Percentiles rank a stretch among this genome's conserved stretches.
These are phyloP conservation scores for Podochytrium sp. DNA, from an alignment of 192 early-diverging fungal species.

Conservation along the genomic window DNA sequence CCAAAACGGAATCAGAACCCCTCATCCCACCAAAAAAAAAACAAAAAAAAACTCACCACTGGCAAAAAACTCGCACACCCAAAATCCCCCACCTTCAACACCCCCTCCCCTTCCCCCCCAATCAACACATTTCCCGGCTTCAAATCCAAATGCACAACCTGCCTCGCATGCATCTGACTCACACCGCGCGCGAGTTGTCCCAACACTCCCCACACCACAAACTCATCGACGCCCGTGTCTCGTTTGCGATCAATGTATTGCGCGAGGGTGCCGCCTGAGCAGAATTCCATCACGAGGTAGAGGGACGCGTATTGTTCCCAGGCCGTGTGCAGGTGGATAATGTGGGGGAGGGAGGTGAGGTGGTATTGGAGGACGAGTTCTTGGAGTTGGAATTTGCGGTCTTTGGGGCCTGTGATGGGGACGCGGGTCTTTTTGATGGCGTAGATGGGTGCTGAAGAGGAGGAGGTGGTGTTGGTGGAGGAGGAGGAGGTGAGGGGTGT, in stretches of 20 bases:
- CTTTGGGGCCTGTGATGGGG: slow-evolving; percentile 70
- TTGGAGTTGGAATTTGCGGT: slow-evolving; percentile 69
- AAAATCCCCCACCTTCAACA: slow-evolving; percentile 90
- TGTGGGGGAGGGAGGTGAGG: slow-evolving; percentile 52
- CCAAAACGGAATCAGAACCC: slow-evolving; percentile 29
- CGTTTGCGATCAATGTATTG: slow-evolving; percentile 38
- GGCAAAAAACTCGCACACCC: slow-evolving; percentile 74
- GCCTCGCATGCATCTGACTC: slow-evolving; percentile 68
- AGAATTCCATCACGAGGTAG: slow-evolving; percentile 89
- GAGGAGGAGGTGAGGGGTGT: neutral
- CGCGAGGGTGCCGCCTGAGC: slow-evolving; percentile 69
- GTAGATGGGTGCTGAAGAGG: slow-evolving; percentile 45
- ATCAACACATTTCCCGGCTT: slow-evolving; percentile 91
- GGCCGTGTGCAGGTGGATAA: slow-evolving; percentile 75
- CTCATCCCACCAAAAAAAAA: slow-evolving; percentile 29
- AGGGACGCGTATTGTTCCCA: slow-evolving; percentile 93
- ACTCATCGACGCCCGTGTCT: slow-evolving; percentile 53
- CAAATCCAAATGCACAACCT: slow-evolving; percentile 85
- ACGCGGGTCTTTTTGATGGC: slow-evolving; percentile 82
- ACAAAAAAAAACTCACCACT: slow-evolving; percentile 45
- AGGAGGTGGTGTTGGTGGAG: neutral
- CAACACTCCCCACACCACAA: slow-evolving; percentile 75
- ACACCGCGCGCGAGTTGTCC: slow-evolving; percentile 67
- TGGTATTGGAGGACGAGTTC: slow-evolving; percentile 84
- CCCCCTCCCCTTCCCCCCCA: slow-evolving; percentile 48